Conservation (phyloP, 2,329 filamentous ascomycete species). For the Graphilbum sp. region DNA sequence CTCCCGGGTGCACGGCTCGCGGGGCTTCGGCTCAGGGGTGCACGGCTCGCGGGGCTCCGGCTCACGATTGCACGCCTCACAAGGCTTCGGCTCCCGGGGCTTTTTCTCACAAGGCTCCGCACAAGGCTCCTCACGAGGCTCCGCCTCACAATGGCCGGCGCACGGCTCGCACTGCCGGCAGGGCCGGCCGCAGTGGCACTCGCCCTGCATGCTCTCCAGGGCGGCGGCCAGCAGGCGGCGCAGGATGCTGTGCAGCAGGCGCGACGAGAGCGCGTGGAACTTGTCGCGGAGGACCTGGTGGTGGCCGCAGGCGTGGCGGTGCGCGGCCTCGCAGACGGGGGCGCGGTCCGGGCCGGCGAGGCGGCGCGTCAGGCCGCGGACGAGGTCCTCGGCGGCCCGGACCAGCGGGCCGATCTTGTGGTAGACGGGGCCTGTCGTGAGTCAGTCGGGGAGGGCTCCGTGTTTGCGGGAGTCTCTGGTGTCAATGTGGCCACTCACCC, state of each 20-base stretch:
- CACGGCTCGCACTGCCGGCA: no score
- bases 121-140: no score
- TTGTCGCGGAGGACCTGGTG: background rate
- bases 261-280: background rate
- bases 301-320: background rate
- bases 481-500: no score
- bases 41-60: no score
- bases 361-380: slow-evolving; percentile 2
- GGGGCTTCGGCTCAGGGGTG: no score
- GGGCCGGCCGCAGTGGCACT: no score
- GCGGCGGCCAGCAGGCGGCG: background rate
- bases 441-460: background rate
- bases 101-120: no score
- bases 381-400: slow-evolving; percentile 1
- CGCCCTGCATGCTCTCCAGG: background rate
- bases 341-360: background rate
- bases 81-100: no score
- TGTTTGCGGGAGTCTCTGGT: no score
- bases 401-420: slow-evolving; percentile 1
- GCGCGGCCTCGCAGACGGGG: background rate
- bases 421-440: background rate
- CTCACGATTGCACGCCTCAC: no score
- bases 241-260: background rate
- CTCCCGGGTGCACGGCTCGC: no score
- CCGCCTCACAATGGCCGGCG: no score